Conservation (phyloP, 2,329 filamentous ascomycete genomes). For the Ophiostoma ulmi region DNA sequence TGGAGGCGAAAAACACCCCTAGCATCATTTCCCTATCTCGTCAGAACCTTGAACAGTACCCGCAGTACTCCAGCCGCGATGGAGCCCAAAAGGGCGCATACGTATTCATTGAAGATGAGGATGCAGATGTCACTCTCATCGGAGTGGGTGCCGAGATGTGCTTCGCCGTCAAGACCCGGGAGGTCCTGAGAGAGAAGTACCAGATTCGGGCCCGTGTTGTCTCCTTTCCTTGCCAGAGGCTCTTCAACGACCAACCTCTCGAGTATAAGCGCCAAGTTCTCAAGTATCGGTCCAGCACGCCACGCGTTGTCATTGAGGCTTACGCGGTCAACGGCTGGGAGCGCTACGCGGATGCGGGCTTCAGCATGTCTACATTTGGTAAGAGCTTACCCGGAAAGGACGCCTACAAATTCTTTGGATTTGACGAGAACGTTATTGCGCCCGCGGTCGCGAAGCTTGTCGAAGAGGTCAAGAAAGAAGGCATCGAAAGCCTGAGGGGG, state of each 20-base stretch:
- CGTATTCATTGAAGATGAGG: conserved; percentile 33
- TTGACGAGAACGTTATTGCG: conserved; percentile 30
- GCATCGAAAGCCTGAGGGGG: neutral
- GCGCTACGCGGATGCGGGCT: conserved; percentile 49
- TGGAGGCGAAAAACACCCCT: neutral
- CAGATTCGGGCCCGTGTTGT: conserved; percentile 35
- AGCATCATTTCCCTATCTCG: conserved; percentile 31
- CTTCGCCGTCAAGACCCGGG: conserved; percentile 42
- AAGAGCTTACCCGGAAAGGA: conserved; percentile 46
- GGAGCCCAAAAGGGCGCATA: conserved; percentile 40
- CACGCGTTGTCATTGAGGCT: conserved; percentile 45
- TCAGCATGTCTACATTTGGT: conserved; percentile 46
- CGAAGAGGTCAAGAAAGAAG: conserved; percentile 8
- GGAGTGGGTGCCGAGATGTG: conserved; percentile 38
- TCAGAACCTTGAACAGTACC: conserved; percentile 38
- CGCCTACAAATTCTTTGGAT: conserved; percentile 51
- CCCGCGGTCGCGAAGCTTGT: neutral
- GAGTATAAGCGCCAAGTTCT: conserved; percentile 40
- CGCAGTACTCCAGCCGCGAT: conserved; percentile 33
- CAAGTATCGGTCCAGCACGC: conserved; percentile 30
- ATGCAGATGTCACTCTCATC: conserved; percentile 39
- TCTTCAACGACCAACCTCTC: conserved; percentile 35
- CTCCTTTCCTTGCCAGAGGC: conserved; percentile 37
- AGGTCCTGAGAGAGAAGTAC: conserved; percentile 34
- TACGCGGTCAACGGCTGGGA: conserved; percentile 52